Conservation (phyloP, 2,329 filamentous ascomycete genomes). For the Falciphora oryzae region DNA sequence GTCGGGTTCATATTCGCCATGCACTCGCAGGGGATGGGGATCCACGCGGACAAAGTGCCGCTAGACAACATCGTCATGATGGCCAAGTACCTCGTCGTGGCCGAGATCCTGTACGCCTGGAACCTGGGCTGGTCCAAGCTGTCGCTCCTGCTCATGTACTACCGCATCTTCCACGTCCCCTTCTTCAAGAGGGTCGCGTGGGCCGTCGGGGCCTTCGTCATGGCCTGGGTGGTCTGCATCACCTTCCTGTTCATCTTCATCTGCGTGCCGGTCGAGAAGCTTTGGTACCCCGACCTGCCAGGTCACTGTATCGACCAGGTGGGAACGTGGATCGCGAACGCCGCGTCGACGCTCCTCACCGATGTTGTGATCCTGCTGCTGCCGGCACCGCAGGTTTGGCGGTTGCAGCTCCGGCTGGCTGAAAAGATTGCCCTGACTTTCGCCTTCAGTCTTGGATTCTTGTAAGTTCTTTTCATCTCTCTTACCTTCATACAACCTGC, state of each 20-base stretch:
- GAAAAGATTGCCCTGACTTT: slow-evolving; percentile 39
- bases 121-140: slow-evolving; percentile 45
- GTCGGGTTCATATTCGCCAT: slow-evolving; percentile 44
- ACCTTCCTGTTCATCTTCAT: slow-evolving; percentile 47
- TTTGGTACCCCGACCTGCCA: slow-evolving; percentile 39
- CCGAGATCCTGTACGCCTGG: slow-evolving; percentile 41
- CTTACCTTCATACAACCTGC: too few species aligned
- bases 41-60: slow-evolving; percentile 36
- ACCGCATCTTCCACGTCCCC: slow-evolving; percentile 42
- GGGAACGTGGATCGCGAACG: slow-evolving; percentile 44
- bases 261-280: slow-evolving; percentile 42
- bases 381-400: slow-evolving; percentile 40
- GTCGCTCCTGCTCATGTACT: slow-evolving; percentile 45
- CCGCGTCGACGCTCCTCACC: slow-evolving; percentile 39
- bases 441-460: slow-evolving; percentile 39
- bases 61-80: slow-evolving; percentile 33
- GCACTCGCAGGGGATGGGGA: slow-evolving; percentile 39
- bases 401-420: slow-evolving; percentile 31
- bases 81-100: slow-evolving; percentile 41
- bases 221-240: slow-evolving; percentile 41
- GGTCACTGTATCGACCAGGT: slow-evolving; percentile 44
- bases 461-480: slow-evolving; percentile 24
- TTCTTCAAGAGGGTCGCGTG: slow-evolving; percentile 37
- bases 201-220: slow-evolving; percentile 34
- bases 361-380: slow-evolving; percentile 39